These are phyloP conservation scores for Diaporthe ilicicola DNA, from an alignment of 2,329 filamentous ascomycete genomes.

Conservation along the genomic window DNA sequence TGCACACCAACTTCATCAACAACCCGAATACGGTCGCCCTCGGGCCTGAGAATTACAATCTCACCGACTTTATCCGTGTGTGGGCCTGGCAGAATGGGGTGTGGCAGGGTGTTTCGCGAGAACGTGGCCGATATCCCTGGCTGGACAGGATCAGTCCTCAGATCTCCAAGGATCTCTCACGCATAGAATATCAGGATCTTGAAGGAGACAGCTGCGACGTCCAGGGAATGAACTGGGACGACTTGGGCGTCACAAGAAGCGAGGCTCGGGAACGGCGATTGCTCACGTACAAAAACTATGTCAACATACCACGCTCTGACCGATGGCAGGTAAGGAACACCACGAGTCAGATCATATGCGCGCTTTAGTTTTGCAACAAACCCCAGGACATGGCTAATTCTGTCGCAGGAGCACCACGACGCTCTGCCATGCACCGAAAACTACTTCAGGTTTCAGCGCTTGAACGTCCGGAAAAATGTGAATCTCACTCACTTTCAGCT, in stretches of 20 bases:
- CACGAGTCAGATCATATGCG: neutral
- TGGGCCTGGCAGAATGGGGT: constrained; percentile 53
- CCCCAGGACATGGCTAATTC: constrained; percentile 11
- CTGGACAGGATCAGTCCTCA: constrained; percentile 44
- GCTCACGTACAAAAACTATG: constrained; percentile 65
- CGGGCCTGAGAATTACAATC: constrained; percentile 58
- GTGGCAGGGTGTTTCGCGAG: constrained; percentile 37
- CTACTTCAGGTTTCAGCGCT: constrained; percentile 67
- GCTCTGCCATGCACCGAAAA: constrained; percentile 51
- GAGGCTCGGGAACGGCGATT: constrained; percentile 58
- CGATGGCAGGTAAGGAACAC: constrained; percentile 53
- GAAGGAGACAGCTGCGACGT: constrained; percentile 65
- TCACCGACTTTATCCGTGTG: constrained; percentile 58
- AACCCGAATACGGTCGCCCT: constrained; percentile 48
- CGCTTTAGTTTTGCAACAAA: neutral
- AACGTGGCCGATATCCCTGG: constrained; percentile 43
- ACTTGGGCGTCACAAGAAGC: constrained; percentile 58
- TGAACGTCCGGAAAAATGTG: constrained; percentile 62
- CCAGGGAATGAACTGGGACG: constrained; percentile 67
- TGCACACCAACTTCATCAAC: constrained; percentile 43
- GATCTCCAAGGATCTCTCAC: constrained; percentile 30
- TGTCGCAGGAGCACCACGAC: constrained; percentile 41
- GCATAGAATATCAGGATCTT: constrained; percentile 55
- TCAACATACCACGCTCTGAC: constrained; percentile 59
- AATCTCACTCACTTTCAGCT: constrained; percentile 72